Base-by-base conservation (phyloP, 2,329 filamentous ascomycete species). In the Alternaria solani region DNA sequence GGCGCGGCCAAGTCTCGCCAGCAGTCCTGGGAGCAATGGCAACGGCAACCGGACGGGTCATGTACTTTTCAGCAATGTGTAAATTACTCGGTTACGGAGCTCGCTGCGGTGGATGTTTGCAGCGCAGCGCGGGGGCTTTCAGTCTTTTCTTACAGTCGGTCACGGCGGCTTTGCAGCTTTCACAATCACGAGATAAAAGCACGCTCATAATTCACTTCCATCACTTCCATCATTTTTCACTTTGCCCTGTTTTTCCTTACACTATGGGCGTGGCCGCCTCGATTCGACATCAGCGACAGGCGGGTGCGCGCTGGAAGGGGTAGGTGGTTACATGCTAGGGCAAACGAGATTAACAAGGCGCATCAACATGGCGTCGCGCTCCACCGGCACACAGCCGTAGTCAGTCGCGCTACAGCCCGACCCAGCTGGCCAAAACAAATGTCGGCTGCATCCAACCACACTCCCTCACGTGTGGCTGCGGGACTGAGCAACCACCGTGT, bases 1-100 rank as follows among this genome's bases (percentile, higher is more conserved):
- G 70, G 30, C 25, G 46, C 36, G 46, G 46, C 46, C 46, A 68
- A 71, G 67, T 54, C 46, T 46, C 55, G 62, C 61, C 69, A 62
- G 61, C 63, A 63, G 70, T 73, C 68, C 67, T 67, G 71, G 69
- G 70, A 72, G 68, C 62, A 63, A 46, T 23, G 20, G 20, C 20
- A 23, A 23, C 20, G 48, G 65, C 68, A 64, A 71, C 64, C 51
- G 69, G 72, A 70, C 68, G 66, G 68, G 63, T 67, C 68, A 75
- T 78, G 75, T 77, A 75, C 63, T 72, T 74, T 75, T 75, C 74
- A 73, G 70, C 75, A 74, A 75, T 74, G 73, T 78, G 75, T 78
- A 78, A 75, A 77, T 73, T 78, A 78, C 38, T 70, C 68, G 73
- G 68, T 68, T 72, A 68, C 57, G 64, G 66, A 68, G 64, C 69